Evolutionary conservation across 1,139 yeast genomes (phyloP), one percentile per base, ranked within the genome.

Genomic region (Yamadazyma trypodendri): DNA sequence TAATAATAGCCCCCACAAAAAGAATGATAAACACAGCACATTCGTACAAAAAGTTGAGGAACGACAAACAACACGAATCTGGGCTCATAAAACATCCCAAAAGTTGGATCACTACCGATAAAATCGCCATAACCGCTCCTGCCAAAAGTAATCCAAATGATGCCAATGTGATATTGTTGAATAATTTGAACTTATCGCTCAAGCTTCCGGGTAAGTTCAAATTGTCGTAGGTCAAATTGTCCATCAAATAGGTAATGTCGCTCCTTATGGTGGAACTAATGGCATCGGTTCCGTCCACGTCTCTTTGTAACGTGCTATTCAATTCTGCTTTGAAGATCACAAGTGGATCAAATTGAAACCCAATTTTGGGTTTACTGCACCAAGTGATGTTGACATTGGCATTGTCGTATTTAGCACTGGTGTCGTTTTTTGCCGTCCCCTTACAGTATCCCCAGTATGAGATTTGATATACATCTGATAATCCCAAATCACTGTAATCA

Each of bases 401-500:
- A 41, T 66, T 63, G 44, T 65, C 64, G 41, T 49, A 50, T 25
- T 44, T 41, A 10, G 43, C 41, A 23, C 46, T 35, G 9, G 40
- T 18, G 15, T 36, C 39, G 1, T 45, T 34, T n/a, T 42, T 36
- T 15, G 31, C 23, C 21, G 52, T 48, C 17, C 90, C 92, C 49
- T 72, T 65, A 59, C 95, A 85, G 61, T 82, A 84, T 23, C 89
- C 90, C 79, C 89, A 84, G 55, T 74, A 69, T 33, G 88, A 79
- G 29, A 83, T 63, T 12, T 81, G 70, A 55, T 83, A 84, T 20
- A 79, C 76, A 35, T 78, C 79, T 6, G 84, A 65, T 23, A 84
- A 60, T 1, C 87, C 86, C 32, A 78, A 52, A 28, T 56, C 58
- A 13, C 44, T 33, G 32, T 60, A 60, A n/a, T 32, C 30, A 15